phyloP scores from a whole-genome alignment of 805 yeast species.

The Grigorovia humatica region DNA sequence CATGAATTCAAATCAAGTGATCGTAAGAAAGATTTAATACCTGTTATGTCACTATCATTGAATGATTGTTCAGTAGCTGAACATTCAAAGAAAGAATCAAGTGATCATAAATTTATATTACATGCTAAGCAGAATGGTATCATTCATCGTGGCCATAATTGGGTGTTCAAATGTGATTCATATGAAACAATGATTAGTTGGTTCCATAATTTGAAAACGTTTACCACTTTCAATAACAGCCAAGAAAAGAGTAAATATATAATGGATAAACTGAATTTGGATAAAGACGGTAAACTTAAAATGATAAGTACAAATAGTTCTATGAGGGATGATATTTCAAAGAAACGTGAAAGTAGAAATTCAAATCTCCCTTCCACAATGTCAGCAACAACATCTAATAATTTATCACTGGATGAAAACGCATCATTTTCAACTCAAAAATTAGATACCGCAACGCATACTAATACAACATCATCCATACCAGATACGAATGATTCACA shows the following conservation, averaged over 20 bases:
- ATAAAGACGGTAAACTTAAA: constrained; percentile 5
- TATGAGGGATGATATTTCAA: background rate
- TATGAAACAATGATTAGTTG: constrained; percentile 73
- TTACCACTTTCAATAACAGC: constrained; percentile 56
- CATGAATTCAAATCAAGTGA: constrained; percentile 86
- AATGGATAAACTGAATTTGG: constrained; percentile 7
- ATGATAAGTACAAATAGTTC: background rate
- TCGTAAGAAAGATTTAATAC: constrained; percentile 68
- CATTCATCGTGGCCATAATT: constrained; percentile 74
- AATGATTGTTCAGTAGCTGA: constrained; percentile 76
- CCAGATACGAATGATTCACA: constrained; percentile 19
- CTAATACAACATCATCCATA: constrained; percentile 15
- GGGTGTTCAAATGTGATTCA: constrained; percentile 89
- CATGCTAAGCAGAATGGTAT: constrained; percentile 66
- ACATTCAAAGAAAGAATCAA: constrained; percentile 54
- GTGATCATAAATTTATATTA: constrained; percentile 68
- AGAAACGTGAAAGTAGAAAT: background rate
- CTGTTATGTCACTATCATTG: constrained; percentile 72
- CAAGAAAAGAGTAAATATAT: constrained; percentile 44
- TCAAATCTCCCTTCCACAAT: background rate
- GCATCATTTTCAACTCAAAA: constrained; percentile 6
- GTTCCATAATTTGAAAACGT: constrained; percentile 65
- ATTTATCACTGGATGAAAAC: background rate
- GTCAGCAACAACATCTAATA: background rate
- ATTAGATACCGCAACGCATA: constrained; percentile 9